phyloP scores from a whole-genome alignment of 2,329 filamentous ascomycete genomes.

The Penicillium italicum region DNA sequence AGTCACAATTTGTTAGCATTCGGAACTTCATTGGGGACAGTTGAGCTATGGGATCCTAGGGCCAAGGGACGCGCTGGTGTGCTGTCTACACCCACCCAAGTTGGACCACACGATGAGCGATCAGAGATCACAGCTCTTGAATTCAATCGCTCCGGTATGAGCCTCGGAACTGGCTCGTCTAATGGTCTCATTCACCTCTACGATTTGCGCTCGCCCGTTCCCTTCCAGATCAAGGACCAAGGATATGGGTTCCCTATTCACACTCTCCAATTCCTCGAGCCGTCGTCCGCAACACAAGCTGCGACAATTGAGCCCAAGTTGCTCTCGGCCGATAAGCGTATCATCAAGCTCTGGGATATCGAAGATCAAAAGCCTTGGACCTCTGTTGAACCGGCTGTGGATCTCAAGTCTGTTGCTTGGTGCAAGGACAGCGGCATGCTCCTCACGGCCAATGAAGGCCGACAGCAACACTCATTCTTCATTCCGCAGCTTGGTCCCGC shows the following conservation, averaged over 20 bases:
- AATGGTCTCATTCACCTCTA: constrained; percentile 85
- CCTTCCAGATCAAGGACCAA: constrained; percentile 87
- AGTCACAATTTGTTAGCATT: constrained; percentile 90
- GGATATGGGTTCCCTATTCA: constrained; percentile 92
- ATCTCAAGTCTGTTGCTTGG: constrained; percentile 92
- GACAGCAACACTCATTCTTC: constrained; percentile 92
- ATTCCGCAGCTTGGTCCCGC: constrained; percentile 90
- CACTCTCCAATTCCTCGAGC: constrained; percentile 65
- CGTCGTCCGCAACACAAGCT: constrained; percentile 67
- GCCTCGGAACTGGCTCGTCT: constrained; percentile 81
- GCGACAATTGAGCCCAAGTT: constrained; percentile 69
- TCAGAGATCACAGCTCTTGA: constrained; percentile 79
- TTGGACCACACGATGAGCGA: constrained; percentile 39
- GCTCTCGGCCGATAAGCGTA: constrained; percentile 85
- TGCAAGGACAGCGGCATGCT: constrained; percentile 92
- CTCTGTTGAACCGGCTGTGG: constrained; percentile 88
- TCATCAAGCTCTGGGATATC: constrained; percentile 96
- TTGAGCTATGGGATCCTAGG: constrained; percentile 93
- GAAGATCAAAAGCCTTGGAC: constrained; percentile 84
- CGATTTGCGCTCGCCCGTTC: constrained; percentile 82
- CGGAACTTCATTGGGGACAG: constrained; percentile 88
- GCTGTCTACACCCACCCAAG: constrained; percentile 55
- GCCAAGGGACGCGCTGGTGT: constrained; percentile 77
- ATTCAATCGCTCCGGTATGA: constrained; percentile 79
- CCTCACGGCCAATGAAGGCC: constrained; percentile 92